A percentile compares a stretch with the other conserved stretches of the same genome.
Conservation (phyloP, 2,329 filamentous ascomycete genomes). For the Cryphonectria radicalis region DNA sequence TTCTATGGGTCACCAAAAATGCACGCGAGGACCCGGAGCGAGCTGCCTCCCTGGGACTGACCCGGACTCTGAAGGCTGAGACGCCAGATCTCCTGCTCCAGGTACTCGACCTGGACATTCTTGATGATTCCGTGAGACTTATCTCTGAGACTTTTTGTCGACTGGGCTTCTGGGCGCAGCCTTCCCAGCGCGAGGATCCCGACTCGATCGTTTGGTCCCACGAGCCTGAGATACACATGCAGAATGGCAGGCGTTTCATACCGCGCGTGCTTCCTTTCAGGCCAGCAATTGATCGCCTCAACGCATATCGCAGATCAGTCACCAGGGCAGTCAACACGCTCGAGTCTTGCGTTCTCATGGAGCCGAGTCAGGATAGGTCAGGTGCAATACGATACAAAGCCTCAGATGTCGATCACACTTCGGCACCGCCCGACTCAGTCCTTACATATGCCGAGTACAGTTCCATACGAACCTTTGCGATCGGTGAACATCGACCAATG, state of each 20-base stretch:
- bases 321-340: constrained; percentile 40
- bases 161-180: constrained; percentile 29
- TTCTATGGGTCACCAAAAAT: constrained; percentile 40
- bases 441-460: constrained; percentile 44
- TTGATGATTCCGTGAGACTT: constrained; percentile 17
- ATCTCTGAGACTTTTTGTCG: constrained; percentile 34
- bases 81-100: constrained; percentile 38
- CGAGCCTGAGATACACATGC: constrained; percentile 46
- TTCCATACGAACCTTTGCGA: constrained; percentile 38
- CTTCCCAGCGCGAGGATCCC: neutral
- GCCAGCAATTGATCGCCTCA: constrained; percentile 44
- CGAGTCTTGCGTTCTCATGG: constrained; percentile 37
- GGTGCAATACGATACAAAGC: constrained; percentile 33
- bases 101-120: constrained; percentile 38
- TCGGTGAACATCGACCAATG: constrained; percentile 23
- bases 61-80: constrained; percentile 39
- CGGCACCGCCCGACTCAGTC: constrained; percentile 2
- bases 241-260: constrained; percentile 40
- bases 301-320: constrained; percentile 44
- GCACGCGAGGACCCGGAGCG: constrained; percentile 35
- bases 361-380: constrained; percentile 22
- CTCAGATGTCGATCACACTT: neutral
- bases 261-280: constrained; percentile 46
- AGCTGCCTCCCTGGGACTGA: constrained; percentile 40
- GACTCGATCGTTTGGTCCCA: constrained; percentile 36